Base-by-base conservation (phyloP, 164 flowering plant species). In the Houttuynia cordata region DNA sequence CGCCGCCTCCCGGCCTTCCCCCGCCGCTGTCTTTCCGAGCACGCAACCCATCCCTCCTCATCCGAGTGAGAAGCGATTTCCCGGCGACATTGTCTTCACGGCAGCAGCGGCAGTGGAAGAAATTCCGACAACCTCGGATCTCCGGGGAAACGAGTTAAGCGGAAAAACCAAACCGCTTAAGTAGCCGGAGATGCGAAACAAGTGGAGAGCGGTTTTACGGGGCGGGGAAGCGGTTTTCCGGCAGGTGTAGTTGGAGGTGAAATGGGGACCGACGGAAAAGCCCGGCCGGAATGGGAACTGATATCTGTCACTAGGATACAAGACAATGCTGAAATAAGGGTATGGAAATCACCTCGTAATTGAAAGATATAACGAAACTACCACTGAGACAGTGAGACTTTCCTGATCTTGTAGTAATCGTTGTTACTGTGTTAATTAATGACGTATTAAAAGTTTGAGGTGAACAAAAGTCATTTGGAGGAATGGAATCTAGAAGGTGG, bases 1-100 rank as follows among this genome's bases (percentile, higher is more conserved):
- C 22, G 59, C 37, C 14, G 55, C 22, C 10, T 47, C 40, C 59
- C 62, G 66, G 22, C 58, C 75, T 25, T 60, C 68, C 0, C 54
- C 60, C 65, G 64, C 51, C 24, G 72, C 65, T 13, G 56, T 42
- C 70, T 62, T 77, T 14, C 86, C 70, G 42, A 77, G 54, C 58
- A 80, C 70, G 64, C 89, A 84, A 24, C 89, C 89, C 89, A 84
- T 84, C 22, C 25, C 62, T n/a, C n/a, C n/a, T 64, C 65, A 69
- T 42, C 68, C 58, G 34, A 45, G 40, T 40, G 41, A 37, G 10
- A 24, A 54, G 60, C 64, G 22, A 62, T 55, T 58, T 47, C 22
- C 62, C 59, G 6, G 37, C 57, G 7, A 0, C 57, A 21, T 24
- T 54, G 53, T 15, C 52, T 25, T 24, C 56, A n/a, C 34, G 57